A percentile compares a stretch with the other conserved stretches of the same genome.
Conservation (phyloP, 2,329 filamentous ascomycete species). For the Xylariaceae sp. region DNA sequence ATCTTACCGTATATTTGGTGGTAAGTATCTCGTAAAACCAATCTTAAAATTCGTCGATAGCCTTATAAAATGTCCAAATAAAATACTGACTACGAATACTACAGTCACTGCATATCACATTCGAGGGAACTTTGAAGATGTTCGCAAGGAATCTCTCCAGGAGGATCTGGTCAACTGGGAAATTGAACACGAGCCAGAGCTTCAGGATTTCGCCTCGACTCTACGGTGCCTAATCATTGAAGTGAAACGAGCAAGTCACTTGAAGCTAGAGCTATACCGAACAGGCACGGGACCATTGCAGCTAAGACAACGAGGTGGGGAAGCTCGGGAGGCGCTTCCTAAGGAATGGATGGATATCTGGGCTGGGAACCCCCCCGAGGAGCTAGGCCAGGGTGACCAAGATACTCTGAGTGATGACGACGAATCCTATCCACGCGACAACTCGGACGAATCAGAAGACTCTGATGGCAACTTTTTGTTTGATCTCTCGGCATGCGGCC, state of each 20-base stretch:
- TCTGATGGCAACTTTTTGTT: constrained; percentile 17
- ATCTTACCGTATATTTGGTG: too few relatives aligned
- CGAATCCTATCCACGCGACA: constrained; percentile 17
- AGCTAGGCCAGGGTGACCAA: constrained; percentile 1
- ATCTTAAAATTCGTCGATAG: too few relatives aligned
- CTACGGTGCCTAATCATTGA: constrained; percentile 24
- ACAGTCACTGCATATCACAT: constrained; percentile 26
- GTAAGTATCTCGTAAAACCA: too few relatives aligned
- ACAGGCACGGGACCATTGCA: constrained; percentile 25
- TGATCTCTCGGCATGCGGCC: constrained; percentile 28
- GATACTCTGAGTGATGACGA: constrained; percentile 11
- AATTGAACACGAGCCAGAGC: constrained; percentile 17
- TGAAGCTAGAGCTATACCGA: constrained; percentile 29
- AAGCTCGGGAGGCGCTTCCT: constrained; percentile 22
- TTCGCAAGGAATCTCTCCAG: constrained; percentile 13
- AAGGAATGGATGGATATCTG: constrained; percentile 26
- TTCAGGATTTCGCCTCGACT: constrained; percentile 24
- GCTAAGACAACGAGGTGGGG: constrained; percentile 23
- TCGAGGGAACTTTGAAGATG: constrained; percentile 22
- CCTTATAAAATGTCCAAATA: too few relatives aligned
- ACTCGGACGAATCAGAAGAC: constrained; percentile 8
- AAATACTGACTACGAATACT: too few relatives aligned
- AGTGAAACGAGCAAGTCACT: constrained; percentile 22
- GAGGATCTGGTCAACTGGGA: constrained; percentile 27
- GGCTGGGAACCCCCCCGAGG: constrained; percentile 3